These are phyloP conservation scores for Epichloe uncinata DNA, from an alignment of 2,329 filamentous ascomycete species.

Conservation along the genomic window DNA sequence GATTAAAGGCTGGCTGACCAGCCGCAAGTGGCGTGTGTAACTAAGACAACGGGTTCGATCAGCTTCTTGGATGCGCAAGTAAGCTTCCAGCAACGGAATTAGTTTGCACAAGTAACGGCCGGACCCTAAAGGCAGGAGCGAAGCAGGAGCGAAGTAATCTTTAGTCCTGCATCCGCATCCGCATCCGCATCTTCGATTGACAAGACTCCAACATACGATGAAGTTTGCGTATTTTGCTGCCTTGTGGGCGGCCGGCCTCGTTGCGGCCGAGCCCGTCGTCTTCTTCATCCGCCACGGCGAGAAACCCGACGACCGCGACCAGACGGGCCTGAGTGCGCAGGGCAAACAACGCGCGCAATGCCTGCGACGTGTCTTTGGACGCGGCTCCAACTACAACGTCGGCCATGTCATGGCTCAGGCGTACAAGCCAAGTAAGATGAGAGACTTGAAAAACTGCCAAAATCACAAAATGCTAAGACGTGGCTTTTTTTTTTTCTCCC, in stretches of 20 bases:
- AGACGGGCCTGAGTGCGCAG: conserved; percentile 31
- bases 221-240: conserved; percentile 9
- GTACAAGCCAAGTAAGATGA: conserved; percentile 30
- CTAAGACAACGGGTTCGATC: too few relatives aligned
- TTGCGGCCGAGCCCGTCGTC: conserved; percentile 30
- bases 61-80: too few relatives aligned
- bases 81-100: neutral
- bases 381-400: conserved; percentile 38
- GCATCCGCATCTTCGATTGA: neutral
- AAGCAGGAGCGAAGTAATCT: too few relatives aligned
- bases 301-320: conserved; percentile 37
- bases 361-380: conserved; percentile 42
- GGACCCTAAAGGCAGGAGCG: too few relatives aligned
- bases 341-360: conserved; percentile 47
- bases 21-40: too few relatives aligned
- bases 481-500: neutral
- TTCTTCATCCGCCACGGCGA: conserved; percentile 53
- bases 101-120: too few relatives aligned
- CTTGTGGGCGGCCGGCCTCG: conserved; percentile 8
- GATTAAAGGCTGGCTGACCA: neutral
- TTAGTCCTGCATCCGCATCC: neutral
- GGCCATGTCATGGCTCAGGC: conserved; percentile 44
- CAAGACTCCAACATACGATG: conserved; percentile 7
- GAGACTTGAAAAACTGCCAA: too few relatives aligned
- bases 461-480: neutral